Evolutionary conservation across 2,329 filamentous ascomycete genomes (phyloP).

Genomic region (Dactylellina haptotyla): DNA sequence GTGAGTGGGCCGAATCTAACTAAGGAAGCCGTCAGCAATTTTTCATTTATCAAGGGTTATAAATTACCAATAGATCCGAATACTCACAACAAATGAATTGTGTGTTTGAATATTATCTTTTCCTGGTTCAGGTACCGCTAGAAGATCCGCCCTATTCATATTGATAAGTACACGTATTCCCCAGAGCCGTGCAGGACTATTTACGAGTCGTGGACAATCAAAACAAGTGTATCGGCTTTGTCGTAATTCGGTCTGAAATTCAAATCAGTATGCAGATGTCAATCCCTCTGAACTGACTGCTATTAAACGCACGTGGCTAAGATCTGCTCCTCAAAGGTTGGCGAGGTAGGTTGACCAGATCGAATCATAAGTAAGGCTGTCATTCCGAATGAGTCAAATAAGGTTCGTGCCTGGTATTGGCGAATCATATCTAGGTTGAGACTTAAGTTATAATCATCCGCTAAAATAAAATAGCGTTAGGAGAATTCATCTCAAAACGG

Average conservation of each 20-base stretch:
- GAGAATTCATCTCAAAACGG: not conserved
- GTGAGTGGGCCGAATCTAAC: conserved; percentile 82
- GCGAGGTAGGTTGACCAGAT: conserved; percentile 70
- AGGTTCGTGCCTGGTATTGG: conserved; percentile 75
- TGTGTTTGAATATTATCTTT: conserved; percentile 75
- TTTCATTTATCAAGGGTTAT: conserved; percentile 57
- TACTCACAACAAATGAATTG: conserved; percentile 85
- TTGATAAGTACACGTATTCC: not conserved
- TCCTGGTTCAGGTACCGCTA: conserved; percentile 66
- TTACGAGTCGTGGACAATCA: conserved; percentile 92
- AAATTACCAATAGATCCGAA: conserved; percentile 28
- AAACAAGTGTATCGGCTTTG: conserved; percentile 73
- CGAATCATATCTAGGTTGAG: conserved; percentile 73
- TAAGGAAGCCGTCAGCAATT: conserved; percentile 62
- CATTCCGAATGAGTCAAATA: conserved; percentile 81
- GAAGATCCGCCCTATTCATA: conserved; percentile 26
- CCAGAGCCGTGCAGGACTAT: conserved; percentile 59
- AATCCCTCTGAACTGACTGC: not conserved
- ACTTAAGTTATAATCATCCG: conserved; percentile 55
- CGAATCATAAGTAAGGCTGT: conserved; percentile 81
- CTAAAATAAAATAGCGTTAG: not conserved
- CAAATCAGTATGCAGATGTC: conserved; percentile 1
- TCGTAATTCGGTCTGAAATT: conserved; percentile 71
- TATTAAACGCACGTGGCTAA: conserved; percentile 72
- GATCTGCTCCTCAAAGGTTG: conserved; percentile 86